Evolutionary conservation across 345 rosid species (phyloP), one percentile per base, ranked within the genome.

Genomic region (Lepidium aucheri): DNA sequence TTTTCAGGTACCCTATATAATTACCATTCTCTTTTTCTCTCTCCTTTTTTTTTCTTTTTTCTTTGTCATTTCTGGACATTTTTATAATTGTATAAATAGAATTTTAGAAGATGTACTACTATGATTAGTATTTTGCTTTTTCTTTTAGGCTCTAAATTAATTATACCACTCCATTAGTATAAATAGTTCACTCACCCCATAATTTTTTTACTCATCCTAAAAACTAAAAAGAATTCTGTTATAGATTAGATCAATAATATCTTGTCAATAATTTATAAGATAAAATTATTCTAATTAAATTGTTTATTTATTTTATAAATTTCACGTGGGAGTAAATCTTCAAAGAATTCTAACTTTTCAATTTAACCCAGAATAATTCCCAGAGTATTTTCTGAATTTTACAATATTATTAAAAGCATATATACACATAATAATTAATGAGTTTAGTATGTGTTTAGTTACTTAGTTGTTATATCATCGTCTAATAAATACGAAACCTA

Each of bases 1-100:
- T 32, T 82, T 88, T 60, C 85, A 86, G 83, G 92, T 71, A 69
- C 13, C 17, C 2, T 2, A 1, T 1, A 1, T 1, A 1, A 14
- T 30, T 74, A 65, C 46, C 7, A 32, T 4, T 30, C 0, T 42
- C 3, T 45, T n/a, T 63, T 50, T 34, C 2, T 32, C 8, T 39
- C 9, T 26, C 7, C 5, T 28, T 28, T 28, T 7, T 28, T 28
- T 5, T 28, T 28, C 5, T 28, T 28, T 28, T 28, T 28, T 28
- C 7, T 50, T 18, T 47, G 40, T 20, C 65, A 39, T 4, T 58
- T 58, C 10, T 10, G 41, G 10, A 3, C 30, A 28, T 46, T 10
- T 6, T 49, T 17, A n/a, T 2, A n/a, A 34, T 34, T 46, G 9
- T 17, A 3, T 46, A 9, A 47, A 26, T 9, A 63, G 57, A 38